Base-by-base conservation (phyloP, 2,329 filamentous ascomycete species). In the Xylaria sp. region DNA sequence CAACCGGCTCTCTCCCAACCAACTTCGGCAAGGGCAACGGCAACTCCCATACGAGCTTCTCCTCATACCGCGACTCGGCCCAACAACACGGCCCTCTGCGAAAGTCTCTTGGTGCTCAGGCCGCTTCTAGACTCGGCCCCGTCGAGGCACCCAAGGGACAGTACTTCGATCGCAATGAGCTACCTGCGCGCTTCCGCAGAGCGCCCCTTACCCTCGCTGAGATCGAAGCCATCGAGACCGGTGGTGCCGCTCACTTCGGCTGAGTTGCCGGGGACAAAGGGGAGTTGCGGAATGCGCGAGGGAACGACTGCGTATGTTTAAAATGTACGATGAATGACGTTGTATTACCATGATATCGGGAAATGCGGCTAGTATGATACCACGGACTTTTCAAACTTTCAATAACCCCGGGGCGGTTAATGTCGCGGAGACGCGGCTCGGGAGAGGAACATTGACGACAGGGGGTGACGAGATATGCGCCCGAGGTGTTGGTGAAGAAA, bases 151-250 rank as follows among this genome's bases (percentile, higher is more conserved):
- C 87, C 68, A 82, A 89, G 76, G 95, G 95, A 74, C 84, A 93
- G 80, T 93, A 87, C 81, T 97, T 97, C 79, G 96, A 98, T 81
- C 89, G 94, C 75, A 92, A 89, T 74, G 92, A 99, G 83, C 89
- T 99, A 28, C 95, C 96, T 20, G 80, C 85, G 71, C 89, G 95
- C 76, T 99, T 97, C 88, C 89, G 90, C 77, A 88, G 93, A 72
- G 84, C 88, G 58, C 87, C 89, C 13, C 92, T 94, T 82, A 90
- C 88, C 44, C 82, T 90, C 74, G 90, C 90, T 51, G 96, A 99
- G 87, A 99, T 99, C 69, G 96, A 98, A 81, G 94, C 94, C 26
- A 88, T 99, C 77, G 94, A 97, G 88, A 96, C 93, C 65, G 96
- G 94, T 64, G 96, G 96, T 66, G 96, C 95, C 40, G 82, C 86